phyloP scores from a whole-genome alignment of 75 land plant species.

The Ceratopteris richardii region DNA sequence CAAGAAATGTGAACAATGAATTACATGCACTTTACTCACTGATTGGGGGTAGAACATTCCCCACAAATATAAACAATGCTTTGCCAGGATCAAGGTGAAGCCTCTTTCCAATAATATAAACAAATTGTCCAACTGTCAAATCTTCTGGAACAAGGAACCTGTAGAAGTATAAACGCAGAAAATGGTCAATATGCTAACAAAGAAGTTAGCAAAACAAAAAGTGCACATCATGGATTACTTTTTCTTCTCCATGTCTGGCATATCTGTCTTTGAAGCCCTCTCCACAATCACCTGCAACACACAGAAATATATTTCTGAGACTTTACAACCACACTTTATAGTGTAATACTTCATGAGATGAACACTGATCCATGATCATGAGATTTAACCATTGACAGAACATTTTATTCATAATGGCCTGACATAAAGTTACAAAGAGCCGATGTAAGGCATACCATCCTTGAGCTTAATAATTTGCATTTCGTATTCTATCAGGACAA shows the following conservation, averaged over 20 bases:
- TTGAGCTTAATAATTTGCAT: too few relatives aligned
- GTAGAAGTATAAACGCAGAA: slow-evolving; percentile 1
- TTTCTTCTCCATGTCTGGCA: slow-evolving; percentile 24
- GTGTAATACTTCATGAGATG: too few relatives aligned
- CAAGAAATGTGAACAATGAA: background rate
- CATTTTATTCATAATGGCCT: too few relatives aligned
- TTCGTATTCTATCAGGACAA: too few relatives aligned
- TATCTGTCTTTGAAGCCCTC: slow-evolving; percentile 10
- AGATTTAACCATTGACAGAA: too few relatives aligned
- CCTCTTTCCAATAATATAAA: slow-evolving; percentile 54
- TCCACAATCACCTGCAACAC: slow-evolving; percentile 23
- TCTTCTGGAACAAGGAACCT: slow-evolving; percentile 80
- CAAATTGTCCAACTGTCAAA: slow-evolving; percentile 79
- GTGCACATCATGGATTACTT: slow-evolving; percentile 17
- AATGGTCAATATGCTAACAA: background rate
- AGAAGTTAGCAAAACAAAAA: background rate
- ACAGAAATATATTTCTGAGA: too few relatives aligned
- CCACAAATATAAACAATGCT: slow-evolving; percentile 79
- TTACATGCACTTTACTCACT: slow-evolving; percentile 18
- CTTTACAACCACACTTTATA: too few relatives aligned
- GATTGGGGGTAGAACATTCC: slow-evolving; percentile 66
- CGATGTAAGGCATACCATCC: too few relatives aligned
- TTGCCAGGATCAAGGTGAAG: slow-evolving; percentile 58
- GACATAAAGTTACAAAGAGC: too few relatives aligned
- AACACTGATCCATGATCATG: too few relatives aligned